Conservation (phyloP, 2,329 filamentous ascomycete genomes). For the Sclerotinia minor region DNA sequence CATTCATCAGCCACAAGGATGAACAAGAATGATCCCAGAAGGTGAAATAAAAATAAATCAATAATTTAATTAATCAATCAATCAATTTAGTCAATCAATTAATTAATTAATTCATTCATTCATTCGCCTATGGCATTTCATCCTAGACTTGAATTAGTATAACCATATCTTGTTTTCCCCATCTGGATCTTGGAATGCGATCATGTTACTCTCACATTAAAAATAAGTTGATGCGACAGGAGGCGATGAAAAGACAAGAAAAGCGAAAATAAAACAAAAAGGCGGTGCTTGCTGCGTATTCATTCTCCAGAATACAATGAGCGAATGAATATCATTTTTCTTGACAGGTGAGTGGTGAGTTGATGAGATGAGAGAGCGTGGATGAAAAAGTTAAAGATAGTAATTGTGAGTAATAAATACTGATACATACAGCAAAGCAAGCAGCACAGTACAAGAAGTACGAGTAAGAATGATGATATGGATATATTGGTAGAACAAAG, state of each 20-base stretch:
- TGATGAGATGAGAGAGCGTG: too few relatives aligned
- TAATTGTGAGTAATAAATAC: constrained; percentile 6
- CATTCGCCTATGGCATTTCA: too few relatives aligned
- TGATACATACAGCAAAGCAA: background rate
- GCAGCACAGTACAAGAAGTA: background rate
- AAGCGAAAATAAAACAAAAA: background rate
- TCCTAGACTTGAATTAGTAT: constrained; percentile 15
- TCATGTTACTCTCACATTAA: background rate
- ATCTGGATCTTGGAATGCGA: background rate
- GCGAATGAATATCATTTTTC: background rate
- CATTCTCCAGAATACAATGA: background rate
- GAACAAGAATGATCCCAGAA: constrained; percentile 8
- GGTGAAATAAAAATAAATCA: background rate
- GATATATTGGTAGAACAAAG: constrained; percentile 6
- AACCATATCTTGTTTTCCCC: constrained; percentile 2
- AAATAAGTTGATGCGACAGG: background rate
- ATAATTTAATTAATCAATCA: background rate
- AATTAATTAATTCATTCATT: background rate
- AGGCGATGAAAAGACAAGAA: background rate
- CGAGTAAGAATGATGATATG: background rate
- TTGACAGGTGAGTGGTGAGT: background rate
- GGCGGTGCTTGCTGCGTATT: constrained; percentile 2
- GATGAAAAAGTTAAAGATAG: constrained; percentile 3
- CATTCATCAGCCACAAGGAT: constrained; percentile 21
- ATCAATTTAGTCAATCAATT: background rate